Conservation (phyloP, 495 filamentous ascomycete genomes). For the Penicillium subrubescens region DNA sequence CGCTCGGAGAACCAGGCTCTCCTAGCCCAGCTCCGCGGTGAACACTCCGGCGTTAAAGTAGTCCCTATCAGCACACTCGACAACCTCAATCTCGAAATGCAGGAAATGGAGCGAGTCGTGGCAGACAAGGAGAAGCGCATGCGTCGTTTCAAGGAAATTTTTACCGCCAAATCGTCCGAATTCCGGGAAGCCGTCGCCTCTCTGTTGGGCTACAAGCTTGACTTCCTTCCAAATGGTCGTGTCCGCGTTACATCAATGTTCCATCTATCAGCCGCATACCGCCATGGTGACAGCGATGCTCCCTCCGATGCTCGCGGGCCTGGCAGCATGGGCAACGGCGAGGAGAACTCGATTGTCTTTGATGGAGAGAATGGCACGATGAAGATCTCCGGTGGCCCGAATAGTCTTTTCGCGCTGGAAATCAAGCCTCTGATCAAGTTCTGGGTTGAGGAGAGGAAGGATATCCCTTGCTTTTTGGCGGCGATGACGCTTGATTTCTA, state of each 20-base stretch:
- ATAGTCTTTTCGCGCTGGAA: constrained; percentile 80
- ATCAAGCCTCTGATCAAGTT: constrained; percentile 83
- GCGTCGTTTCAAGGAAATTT: constrained; percentile 85
- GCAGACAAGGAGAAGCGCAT: constrained; percentile 83
- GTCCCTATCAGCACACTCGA: constrained; percentile 79
- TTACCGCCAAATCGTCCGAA: constrained; percentile 81
- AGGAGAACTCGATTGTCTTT: constrained; percentile 85
- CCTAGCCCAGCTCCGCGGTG: constrained; percentile 68
- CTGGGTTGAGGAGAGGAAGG: constrained; percentile 89
- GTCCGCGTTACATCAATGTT: constrained; percentile 83
- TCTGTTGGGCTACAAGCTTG: constrained; percentile 87
- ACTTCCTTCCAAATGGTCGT: constrained; percentile 91
- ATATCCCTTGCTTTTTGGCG: constrained; percentile 90
- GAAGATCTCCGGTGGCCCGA: constrained; percentile 91
- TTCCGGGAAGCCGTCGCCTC: constrained; percentile 91
- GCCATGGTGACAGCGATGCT: constrained; percentile 58
- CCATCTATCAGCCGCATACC: constrained; percentile 58
- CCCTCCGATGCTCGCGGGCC: constrained; percentile 43
- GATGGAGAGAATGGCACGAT: constrained; percentile 96
- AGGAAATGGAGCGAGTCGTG: constrained; percentile 69
- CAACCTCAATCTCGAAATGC: constrained; percentile 69
- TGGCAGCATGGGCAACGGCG: constrained; percentile 61
- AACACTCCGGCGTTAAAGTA: constrained; percentile 45
- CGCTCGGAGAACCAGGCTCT: constrained; percentile 84
- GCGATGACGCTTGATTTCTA: constrained; percentile 89